Conservation (phyloP, 176 grass and related monocot genomes). For the Aegilops speltoides region DNA sequence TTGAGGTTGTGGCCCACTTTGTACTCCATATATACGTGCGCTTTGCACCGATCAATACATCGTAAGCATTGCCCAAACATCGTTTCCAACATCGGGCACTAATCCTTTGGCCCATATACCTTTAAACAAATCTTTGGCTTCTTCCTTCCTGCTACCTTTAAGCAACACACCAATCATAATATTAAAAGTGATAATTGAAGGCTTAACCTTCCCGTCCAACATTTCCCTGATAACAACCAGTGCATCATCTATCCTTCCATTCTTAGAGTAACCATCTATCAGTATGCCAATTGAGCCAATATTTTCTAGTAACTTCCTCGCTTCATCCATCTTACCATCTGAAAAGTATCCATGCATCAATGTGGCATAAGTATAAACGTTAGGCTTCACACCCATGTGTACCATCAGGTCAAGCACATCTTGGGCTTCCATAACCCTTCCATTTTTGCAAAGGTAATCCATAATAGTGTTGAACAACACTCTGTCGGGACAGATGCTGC, state of each 20-base stretch:
- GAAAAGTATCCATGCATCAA: too few species aligned
- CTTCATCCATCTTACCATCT: not conserved
- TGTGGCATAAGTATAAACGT: not conserved
- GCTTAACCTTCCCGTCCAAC: not conserved
- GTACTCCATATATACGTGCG: too few species aligned
- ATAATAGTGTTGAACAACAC: not conserved
- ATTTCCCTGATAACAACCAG: not conserved
- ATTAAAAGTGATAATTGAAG: not conserved
- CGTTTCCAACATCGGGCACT: not conserved
- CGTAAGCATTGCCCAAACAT: too few species aligned
- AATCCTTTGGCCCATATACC: not conserved
- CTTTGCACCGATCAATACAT: too few species aligned
- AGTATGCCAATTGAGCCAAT: not conserved
- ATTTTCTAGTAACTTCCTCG: not conserved
- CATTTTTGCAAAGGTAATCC: not conserved
- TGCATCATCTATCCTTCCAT: not conserved
- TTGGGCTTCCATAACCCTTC: not conserved
- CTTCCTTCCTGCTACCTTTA: not conserved
- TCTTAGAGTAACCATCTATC: not conserved
- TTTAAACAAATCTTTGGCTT: not conserved
- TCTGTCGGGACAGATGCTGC: not conserved
- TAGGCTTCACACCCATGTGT: not conserved
- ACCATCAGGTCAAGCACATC: not conserved
- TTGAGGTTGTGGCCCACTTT: too few species aligned
- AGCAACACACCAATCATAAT: not conserved